Base-by-base conservation (phyloP, 2,329 filamentous ascomycete species). In the Septoria petroselini region DNA sequence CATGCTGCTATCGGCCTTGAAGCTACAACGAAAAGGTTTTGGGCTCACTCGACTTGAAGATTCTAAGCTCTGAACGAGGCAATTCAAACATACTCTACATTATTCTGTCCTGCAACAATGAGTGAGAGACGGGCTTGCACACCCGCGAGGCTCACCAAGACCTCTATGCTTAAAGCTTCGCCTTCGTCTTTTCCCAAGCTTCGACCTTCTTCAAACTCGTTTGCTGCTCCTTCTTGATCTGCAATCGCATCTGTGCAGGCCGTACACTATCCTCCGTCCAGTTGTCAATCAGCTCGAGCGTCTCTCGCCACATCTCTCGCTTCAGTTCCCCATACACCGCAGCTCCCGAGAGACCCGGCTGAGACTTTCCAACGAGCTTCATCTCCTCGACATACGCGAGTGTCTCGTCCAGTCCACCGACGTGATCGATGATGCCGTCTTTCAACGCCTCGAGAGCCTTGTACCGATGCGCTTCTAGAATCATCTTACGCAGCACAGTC, bases 401-500 rank as follows among this genome's bases (percentile, higher is more conserved):
- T 14, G 76, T 77, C 50, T 86, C 85, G 4, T 84, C 79, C 14
- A 86, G 56, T 0, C 81, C 83, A 1, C 85, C 86, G 0, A 86
- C 57, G 0, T 66, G 79, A 66, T 93, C 88, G 1, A 88, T 82
- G 15, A 93, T 72, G 0, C 85, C 86, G 1, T 75, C 76, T 46
- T 79, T 75, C 0, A 88, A 68, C 1, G 87, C 84, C 37, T 84
- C 77, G 2, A 73, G 68, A 0, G 79, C 85, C 12, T 76, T 72
- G 63, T 84, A 89, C 45, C 88, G 76, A 58, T 76, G 77, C 3
- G 84, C 86, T 67, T 91, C 88, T n/a, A 93, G 77, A 5, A 88
- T 79, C 55, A 91, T 71, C 34, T 73, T 72, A 29, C 85, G 77
- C 65, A 84, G 86, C 0, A 76, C 75, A 2, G 64, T 51, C 1